phyloP scores from a whole-genome alignment of 73 alveolate species.

The Paramecium sonneborni region DNA sequence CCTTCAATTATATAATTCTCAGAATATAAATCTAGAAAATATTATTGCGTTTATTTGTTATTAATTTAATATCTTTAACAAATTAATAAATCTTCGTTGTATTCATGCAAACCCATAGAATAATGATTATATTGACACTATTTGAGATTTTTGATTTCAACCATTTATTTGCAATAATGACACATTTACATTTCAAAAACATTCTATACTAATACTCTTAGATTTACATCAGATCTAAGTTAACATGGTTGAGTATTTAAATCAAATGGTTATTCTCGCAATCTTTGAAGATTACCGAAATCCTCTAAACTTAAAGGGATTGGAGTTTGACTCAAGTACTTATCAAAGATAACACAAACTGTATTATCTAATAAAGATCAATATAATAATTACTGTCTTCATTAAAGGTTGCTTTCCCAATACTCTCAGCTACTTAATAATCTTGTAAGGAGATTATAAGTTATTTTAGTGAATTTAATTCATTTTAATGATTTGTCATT shows the following conservation, averaged over 20 bases:
- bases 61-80: neutral
- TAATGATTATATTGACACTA: slow-evolving; percentile 16
- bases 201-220: neutral
- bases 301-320: neutral
- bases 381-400: neutral
- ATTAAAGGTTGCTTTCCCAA: neutral
- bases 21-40: neutral
- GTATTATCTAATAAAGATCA: neutral
- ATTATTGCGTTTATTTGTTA: neutral
- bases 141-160: neutral
- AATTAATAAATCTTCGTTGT: neutral
- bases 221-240: neutral
- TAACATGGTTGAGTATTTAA: neutral
- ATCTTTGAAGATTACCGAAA: neutral
- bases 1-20: neutral
- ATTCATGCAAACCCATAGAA: neutral
- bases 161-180: slow-evolving; percentile 25
- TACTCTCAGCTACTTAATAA: slow-evolving; percentile 12
- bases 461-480: neutral
- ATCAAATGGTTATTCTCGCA: neutral
- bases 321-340: neutral
- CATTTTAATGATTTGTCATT: neutral
- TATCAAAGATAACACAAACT: neutral
- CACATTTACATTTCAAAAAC: neutral
- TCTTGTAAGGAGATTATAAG: neutral